Conservation (phyloP, 2,329 filamentous ascomycete species). For the Epichloe glyceriae region DNA sequence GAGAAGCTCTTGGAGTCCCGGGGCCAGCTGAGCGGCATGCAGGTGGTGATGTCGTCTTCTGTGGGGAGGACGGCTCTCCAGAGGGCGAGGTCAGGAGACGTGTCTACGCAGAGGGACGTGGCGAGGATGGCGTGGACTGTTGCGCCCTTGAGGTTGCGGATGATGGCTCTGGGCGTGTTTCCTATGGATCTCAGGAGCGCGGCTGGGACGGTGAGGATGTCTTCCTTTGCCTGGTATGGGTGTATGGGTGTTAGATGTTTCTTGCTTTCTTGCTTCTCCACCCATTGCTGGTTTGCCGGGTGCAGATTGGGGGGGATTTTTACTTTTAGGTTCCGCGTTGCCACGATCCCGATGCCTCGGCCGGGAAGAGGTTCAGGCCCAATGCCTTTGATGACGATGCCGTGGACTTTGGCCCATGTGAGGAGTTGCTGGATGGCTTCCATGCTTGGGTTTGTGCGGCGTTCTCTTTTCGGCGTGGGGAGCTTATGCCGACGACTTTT, state of each 20-base stretch:
- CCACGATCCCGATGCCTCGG: slow-evolving; percentile 66
- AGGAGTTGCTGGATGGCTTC: slow-evolving; percentile 38
- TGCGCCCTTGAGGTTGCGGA: slow-evolving; percentile 35
- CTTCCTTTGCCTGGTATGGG: slow-evolving; percentile 28
- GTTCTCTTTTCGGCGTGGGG: no score
- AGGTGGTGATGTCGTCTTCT: slow-evolving; percentile 38
- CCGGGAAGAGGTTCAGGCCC: slow-evolving; percentile 53
- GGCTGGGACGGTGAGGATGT: slow-evolving; percentile 52
- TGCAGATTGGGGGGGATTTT: slow-evolving; percentile 8
- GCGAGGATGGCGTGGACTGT: slow-evolving; percentile 61
- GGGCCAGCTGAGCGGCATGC: slow-evolving; percentile 36
- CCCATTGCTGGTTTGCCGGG: not conserved
- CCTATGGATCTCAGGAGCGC: slow-evolving; percentile 51
- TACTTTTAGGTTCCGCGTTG: slow-evolving; percentile 53
- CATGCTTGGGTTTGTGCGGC: not conserved
- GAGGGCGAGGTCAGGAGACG: slow-evolving; percentile 29
- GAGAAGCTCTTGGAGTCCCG: slow-evolving; percentile 29
- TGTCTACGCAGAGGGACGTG: slow-evolving; percentile 48
- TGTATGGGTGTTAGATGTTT: not conserved
- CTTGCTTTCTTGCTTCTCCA: not conserved
- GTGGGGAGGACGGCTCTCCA: slow-evolving; percentile 61
- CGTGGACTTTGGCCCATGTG: slow-evolving; percentile 52
- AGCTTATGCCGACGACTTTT: no score
- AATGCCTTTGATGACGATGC: slow-evolving; percentile 56
- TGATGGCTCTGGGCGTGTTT: slow-evolving; percentile 41